phyloP scores from a whole-genome alignment of 139 green algal genomes.

The Micromonas pusilla region DNA sequence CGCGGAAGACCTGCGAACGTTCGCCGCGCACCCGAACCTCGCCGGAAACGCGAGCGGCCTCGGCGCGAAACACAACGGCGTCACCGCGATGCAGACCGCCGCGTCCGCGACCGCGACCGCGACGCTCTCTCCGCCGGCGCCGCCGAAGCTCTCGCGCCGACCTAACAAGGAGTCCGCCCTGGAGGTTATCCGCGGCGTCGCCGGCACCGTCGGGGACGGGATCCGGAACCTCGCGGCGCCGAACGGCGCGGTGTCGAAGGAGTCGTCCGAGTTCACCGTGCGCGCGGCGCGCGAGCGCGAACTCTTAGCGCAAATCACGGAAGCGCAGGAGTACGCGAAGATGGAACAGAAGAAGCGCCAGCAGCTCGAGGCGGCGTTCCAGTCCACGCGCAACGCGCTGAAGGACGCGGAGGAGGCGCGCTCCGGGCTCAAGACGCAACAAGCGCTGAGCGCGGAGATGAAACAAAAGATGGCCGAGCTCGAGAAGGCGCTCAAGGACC shows the following conservation, averaged over 20 bases:
- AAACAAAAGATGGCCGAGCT: background rate
- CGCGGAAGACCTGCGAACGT: background rate
- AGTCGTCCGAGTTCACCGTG: background rate
- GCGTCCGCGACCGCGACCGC: too few relatives aligned
- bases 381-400: background rate
- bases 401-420: background rate
- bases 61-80: background rate
- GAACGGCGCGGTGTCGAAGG: background rate
- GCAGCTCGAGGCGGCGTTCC: background rate
- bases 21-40: background rate
- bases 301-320: background rate
- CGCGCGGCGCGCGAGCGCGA: slow-evolving; percentile 5
- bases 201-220: background rate
- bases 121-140: too few relatives aligned
- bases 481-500: background rate
- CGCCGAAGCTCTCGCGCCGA: too few relatives aligned
- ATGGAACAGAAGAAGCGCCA: slow-evolving; percentile 14
- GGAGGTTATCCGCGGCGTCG: too few relatives aligned
- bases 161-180: too few relatives aligned
- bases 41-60: background rate
- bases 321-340: background rate
- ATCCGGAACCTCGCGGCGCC: background rate
- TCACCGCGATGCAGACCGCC: background rate
- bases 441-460: background rate
- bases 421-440: background rate